Percentiles rank a stretch among this genome's conserved stretches.
Evolutionary conservation across 495 filamentous ascomycete genomes (phyloP).

Genomic region (Penicillium chermesinum): DNA sequence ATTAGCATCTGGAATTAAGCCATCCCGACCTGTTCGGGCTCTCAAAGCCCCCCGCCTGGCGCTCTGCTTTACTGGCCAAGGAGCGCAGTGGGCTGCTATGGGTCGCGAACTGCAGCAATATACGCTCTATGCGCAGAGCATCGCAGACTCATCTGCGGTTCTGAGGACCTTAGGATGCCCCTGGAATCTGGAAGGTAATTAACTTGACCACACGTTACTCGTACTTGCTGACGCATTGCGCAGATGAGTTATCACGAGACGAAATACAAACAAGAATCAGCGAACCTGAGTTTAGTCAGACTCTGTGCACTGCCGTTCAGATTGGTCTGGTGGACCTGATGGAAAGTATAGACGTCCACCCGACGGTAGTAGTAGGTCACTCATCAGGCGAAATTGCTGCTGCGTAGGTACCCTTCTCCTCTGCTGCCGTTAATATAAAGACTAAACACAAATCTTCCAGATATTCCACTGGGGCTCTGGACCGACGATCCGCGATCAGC

Average conservation of each 20-base stretch:
- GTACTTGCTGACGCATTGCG: no score
- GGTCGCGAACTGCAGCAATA: conserved; percentile 29
- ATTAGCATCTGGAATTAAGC: conserved; percentile 3
- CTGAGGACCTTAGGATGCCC: no score
- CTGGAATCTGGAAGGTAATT: no score
- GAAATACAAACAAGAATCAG: conserved; percentile 5
- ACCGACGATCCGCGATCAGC: conserved; percentile 16
- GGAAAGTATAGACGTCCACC: conserved; percentile 4
- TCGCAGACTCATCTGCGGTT: no score
- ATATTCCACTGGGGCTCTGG: neutral
- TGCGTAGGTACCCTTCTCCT: conserved; percentile 21
- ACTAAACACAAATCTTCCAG: conserved; percentile 49
- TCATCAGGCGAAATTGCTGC: conserved; percentile 32
- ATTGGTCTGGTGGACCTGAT: conserved; percentile 24
- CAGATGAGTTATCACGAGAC: neutral
- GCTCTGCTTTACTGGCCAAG: conserved; percentile 44
- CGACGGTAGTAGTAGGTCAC: conserved; percentile 22
- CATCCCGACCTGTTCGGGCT: conserved; percentile 2
- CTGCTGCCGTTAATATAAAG: conserved; percentile 32
- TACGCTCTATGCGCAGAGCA: neutral
- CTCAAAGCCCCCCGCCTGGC: conserved; percentile 1
- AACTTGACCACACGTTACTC: no score
- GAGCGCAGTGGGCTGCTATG: conserved; percentile 36
- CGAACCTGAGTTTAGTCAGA: conserved; percentile 34
- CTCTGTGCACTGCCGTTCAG: conserved; percentile 31